Percentiles rank a stretch among this genome's conserved stretches.
phyloP scores from a whole-genome alignment of 257 asterid genomes.

The Fraxinus pennsylvanica region DNA sequence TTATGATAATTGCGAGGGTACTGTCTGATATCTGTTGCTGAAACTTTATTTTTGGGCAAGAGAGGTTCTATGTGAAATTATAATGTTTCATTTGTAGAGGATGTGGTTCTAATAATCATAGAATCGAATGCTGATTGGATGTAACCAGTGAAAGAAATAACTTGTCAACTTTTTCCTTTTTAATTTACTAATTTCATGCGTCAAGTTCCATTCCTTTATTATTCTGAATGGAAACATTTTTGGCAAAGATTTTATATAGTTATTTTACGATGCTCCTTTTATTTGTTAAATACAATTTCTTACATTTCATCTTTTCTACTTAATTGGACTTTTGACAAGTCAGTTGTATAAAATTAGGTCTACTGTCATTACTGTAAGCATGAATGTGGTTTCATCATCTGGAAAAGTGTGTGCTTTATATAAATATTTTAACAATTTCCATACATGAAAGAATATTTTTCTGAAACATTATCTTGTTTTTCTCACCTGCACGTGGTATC shows the following conservation, averaged over 20 bases:
- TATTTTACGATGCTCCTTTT: not conserved
- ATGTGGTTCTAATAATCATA: not conserved
- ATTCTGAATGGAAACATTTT: not conserved
- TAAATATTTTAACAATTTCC: not conserved
- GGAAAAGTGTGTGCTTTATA: not conserved
- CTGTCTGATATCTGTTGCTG: constrained; percentile 1
- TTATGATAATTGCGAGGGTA: not conserved
- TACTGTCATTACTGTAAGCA: not conserved
- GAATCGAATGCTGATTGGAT: not conserved
- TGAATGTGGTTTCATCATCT: not conserved
- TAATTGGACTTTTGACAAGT: not conserved
- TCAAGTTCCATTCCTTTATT: not conserved
- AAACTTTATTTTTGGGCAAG: constrained; percentile 21
- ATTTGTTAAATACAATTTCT: not conserved
- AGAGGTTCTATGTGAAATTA: not conserved
- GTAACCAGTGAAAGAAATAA: not conserved
- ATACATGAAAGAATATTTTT: not conserved
- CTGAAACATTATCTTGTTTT: constrained; percentile 12
- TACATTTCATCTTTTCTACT: not conserved
- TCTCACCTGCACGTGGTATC: constrained; percentile 17
- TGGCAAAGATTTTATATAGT: not conserved
- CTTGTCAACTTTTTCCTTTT: constrained; percentile 7
- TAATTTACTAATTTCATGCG: not conserved
- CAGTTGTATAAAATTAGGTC: not conserved
- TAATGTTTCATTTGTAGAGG: not conserved